Percentiles rank a stretch among this genome's conserved stretches.
These are phyloP conservation scores for Inosperma sp. DNA, from an alignment of 768 basidiomycete species.

Conservation along the genomic window DNA sequence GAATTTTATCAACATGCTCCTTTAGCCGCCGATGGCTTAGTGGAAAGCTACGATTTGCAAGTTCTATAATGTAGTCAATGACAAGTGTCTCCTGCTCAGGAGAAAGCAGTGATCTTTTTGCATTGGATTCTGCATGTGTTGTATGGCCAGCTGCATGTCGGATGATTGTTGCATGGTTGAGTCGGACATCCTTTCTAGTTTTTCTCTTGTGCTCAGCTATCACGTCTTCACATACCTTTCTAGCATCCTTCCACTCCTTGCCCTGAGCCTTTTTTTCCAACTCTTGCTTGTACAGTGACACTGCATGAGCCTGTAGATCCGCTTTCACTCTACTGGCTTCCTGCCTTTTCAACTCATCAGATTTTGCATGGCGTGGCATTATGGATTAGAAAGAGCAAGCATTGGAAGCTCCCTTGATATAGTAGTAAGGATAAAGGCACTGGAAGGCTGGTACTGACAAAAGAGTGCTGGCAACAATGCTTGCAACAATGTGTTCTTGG, in stretches of 20 bases:
- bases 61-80: conserved; percentile 3
- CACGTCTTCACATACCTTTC: neutral
- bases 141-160: neutral
- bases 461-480: neutral
- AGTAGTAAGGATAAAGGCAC: too few species aligned
- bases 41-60: conserved; percentile 3
- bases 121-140: neutral
- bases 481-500: too few species aligned
- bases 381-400: too few species aligned
- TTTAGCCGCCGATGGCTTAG: conserved; percentile 5
- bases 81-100: neutral
- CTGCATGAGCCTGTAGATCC: neutral
- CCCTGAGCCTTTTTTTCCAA: neutral
- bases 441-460: neutral
- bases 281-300: neutral
- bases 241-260: neutral
- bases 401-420: too few species aligned
- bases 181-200: neutral
- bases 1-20: conserved; percentile 3
- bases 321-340: neutral
- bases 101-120: neutral
- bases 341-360: neutral
- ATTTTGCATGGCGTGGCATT: conserved; percentile 1
- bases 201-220: neutral
- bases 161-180: neutral